Conservation (phyloP, 1,284 basidiomycete genomes). For the Apiotrichum montevideense region DNA sequence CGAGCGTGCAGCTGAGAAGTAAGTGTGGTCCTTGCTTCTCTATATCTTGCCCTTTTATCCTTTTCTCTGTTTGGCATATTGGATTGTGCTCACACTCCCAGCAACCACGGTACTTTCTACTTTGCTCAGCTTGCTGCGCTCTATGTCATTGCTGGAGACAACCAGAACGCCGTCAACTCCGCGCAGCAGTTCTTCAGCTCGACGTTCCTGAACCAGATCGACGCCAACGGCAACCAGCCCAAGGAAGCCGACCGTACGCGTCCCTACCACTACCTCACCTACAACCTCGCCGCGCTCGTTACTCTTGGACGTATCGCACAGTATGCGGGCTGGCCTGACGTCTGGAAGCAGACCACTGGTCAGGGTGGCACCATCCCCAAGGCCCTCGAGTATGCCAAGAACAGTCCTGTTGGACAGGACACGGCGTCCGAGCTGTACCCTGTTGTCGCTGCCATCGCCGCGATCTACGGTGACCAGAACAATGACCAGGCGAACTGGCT, state of each 20-base stretch:
- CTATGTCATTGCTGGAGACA: conserved; percentile 28
- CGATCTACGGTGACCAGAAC: conserved; percentile 32
- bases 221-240: conserved; percentile 30
- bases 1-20: conserved; percentile 28
- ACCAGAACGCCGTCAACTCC: conserved; percentile 15
- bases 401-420: conserved; percentile 7
- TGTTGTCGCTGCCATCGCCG: conserved; percentile 22
- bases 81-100: background rate
- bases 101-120: conserved; percentile 41
- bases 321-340: conserved; percentile 14
- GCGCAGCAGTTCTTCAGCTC: conserved; percentile 26
- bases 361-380: conserved; percentile 23
- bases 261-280: conserved; percentile 39
- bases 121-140: conserved; percentile 33
- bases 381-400: conserved; percentile 31
- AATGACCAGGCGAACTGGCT: conserved; percentile 27
- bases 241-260: conserved; percentile 32
- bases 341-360: conserved; percentile 22
- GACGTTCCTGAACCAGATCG: conserved; percentile 29
- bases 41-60: no score
- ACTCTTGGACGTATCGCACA: conserved; percentile 9
- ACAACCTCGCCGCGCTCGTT: conserved; percentile 35
- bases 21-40: conserved; percentile 1
- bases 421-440: conserved; percentile 17
- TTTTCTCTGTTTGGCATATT: no score